Base-by-base conservation (phyloP, 73 alveolate genomes). In the Diophrys appendiculata region DNA sequence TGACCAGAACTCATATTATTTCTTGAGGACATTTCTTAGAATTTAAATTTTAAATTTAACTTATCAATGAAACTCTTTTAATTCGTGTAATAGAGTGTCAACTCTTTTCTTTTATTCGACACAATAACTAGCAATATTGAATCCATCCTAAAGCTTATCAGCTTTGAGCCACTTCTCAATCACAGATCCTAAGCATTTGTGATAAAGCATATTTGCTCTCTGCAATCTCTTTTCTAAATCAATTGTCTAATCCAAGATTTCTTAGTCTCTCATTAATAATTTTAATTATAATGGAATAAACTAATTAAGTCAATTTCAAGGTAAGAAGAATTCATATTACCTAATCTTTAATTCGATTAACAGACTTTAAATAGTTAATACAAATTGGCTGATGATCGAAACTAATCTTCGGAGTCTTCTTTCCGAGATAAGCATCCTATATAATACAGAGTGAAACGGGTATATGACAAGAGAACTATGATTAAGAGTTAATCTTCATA, bases 101-200 rank as follows among this genome's bases (percentile, higher is more conserved):
- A 76, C 85, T 64, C 85, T 76, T 35, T 71, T 76, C 69, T 76
- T 76, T 27, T 76, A 32, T n/a, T 76, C 85, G 0, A 60, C 27
- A 32, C 85, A 76, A 32, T 76, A 73, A 54, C 34, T 1, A 2
- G 60, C n/a, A 8, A 76, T 77, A 76, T 76, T 43, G 60, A 43
- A 43, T 11, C n/a, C 68, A 1, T 24, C 28, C n/a, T 54, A 60
- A 25, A 30, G 77, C 23, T 64, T 1, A 8, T 76, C 85, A 27
- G 68, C 28, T 30, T 76, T 24, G 2, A 76, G 34, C 33, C 18
- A 76, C 26, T 65, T 76, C 72, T 76, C 78, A 27, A 76, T n/a
- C 1, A 76, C 85, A 3, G 85, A 29, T 2, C 78, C 85, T 0
- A 76, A 2, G 68, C 85, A 76, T 64, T 60, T 76, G 54, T 76